Evolutionary conservation across 768 basidiomycete species (phyloP).

Genomic region (Scleroderma bovista): DNA sequence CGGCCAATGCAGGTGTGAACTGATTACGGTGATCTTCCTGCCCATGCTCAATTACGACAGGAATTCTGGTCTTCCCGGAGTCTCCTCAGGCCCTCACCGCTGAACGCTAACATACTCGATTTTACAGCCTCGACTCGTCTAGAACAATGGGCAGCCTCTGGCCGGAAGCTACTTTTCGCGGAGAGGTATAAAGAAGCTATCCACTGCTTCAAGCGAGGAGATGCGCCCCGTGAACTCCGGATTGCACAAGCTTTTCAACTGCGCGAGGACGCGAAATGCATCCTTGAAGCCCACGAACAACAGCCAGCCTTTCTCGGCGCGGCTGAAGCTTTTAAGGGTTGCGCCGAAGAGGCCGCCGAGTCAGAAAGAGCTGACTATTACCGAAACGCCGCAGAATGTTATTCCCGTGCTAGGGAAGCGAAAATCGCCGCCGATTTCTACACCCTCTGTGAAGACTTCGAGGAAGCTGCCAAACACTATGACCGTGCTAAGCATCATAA

Average conservation of each 20-base stretch:
- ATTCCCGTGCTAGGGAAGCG: constrained; percentile 34
- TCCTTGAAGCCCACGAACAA: constrained; percentile 22
- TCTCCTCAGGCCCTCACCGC: constrained; percentile 44
- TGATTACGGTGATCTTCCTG: constrained; percentile 18
- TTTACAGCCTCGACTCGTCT: constrained; percentile 48
- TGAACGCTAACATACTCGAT: constrained; percentile 43
- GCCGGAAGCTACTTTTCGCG: constrained; percentile 33
- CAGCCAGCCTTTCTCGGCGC: constrained; percentile 39
- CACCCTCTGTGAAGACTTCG: constrained; percentile 36
- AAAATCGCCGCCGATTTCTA: constrained; percentile 42
- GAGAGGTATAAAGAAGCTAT: constrained; percentile 45
- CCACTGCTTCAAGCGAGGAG: constrained; percentile 48
- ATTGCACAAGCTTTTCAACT: constrained; percentile 51
- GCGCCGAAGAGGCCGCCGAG: constrained; percentile 28
- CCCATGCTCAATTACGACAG: constrained; percentile 35
- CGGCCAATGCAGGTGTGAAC: constrained; percentile 49
- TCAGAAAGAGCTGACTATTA: constrained; percentile 33
- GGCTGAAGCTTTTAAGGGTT: constrained; percentile 44
- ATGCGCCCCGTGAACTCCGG: constrained; percentile 33
- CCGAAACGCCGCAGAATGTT: constrained; percentile 43
- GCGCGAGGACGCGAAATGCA: constrained; percentile 41
- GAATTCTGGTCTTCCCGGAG: constrained; percentile 43
- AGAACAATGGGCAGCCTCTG: constrained; percentile 42
- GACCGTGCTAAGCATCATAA: constrained; percentile 45
- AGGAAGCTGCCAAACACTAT: constrained; percentile 40